Conservation (phyloP, 2,329 filamentous ascomycete species). For the Acephala macrosclerotiorum region DNA sequence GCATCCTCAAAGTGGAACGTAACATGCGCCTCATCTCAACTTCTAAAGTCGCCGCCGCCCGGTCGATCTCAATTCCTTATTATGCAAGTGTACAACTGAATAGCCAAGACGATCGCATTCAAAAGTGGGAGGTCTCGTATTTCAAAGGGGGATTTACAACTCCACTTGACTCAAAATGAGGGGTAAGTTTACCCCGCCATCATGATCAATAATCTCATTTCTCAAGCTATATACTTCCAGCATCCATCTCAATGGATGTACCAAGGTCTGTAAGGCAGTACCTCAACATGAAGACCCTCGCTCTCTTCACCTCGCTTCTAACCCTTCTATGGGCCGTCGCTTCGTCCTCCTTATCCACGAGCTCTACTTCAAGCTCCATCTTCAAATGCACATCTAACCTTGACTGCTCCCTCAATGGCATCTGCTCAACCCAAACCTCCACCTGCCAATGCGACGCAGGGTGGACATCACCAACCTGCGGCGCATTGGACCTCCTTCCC, state of each 20-base stretch:
- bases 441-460: constrained; percentile 47
- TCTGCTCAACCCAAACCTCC: constrained; percentile 41
- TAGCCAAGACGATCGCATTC: neutral
- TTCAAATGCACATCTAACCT: neutral
- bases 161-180: neutral
- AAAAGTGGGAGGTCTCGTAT: neutral
- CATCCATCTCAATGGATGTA: neutral
- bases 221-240: neutral
- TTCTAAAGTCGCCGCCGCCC: neutral
- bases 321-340: neutral
- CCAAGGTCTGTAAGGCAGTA: neutral
- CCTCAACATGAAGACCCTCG: neutral
- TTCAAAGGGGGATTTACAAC: neutral
- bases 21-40: neutral
- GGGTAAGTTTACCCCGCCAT: constrained; percentile 4
- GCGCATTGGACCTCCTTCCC: constrained; percentile 52
- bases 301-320: neutral
- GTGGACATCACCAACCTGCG: constrained; percentile 53
- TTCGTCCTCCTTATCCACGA: neutral
- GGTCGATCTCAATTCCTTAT: neutral
- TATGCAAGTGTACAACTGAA: neutral
- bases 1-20: neutral
- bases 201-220: neutral
- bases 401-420: constrained; percentile 51
- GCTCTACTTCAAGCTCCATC: neutral